Percentiles rank a stretch among this genome's conserved stretches.
Conservation (phyloP, 352 stramenopile genomes). For the Nothophytophthora sp. region DNA sequence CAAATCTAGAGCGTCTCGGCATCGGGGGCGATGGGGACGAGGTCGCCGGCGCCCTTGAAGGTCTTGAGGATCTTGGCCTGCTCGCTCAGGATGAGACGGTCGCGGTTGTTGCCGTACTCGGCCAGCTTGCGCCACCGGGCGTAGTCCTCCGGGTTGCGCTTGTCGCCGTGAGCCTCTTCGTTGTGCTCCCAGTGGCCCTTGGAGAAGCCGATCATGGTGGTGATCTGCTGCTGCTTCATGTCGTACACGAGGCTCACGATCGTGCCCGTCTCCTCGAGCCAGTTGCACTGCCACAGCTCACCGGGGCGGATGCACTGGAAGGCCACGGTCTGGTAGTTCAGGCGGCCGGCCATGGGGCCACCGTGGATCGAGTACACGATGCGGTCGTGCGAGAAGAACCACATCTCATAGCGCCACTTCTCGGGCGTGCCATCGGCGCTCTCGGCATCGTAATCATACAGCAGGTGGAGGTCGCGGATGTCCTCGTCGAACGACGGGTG, state of each 20-base stretch:
- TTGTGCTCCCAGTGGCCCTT: conserved; percentile 37
- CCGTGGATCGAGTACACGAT: conserved; percentile 42
- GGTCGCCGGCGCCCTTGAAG: conserved; percentile 24
- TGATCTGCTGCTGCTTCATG: conserved; percentile 35
- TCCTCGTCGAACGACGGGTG: conserved; percentile 36
- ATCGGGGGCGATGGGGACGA: conserved; percentile 29
- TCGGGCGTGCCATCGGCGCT: conserved; percentile 21
- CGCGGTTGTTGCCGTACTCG: conserved; percentile 27
- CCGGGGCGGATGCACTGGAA: conserved; percentile 37
- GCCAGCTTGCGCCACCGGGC: conserved; percentile 32
- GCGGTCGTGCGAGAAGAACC: conserved; percentile 33
- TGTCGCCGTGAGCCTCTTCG: conserved; percentile 31
- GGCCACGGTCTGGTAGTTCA: conserved; percentile 38
- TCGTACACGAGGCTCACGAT: conserved; percentile 34
- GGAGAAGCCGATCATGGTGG: conserved; percentile 35
- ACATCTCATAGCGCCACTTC: conserved; percentile 42
- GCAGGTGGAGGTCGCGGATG: conserved; percentile 31
- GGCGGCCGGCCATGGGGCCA: conserved; percentile 29
- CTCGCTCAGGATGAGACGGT: conserved; percentile 33
- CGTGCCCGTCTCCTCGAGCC: conserved; percentile 36
- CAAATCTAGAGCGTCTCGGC: conserved; percentile 23
- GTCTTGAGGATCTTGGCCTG: conserved; percentile 36
- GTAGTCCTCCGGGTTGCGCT: conserved; percentile 36
- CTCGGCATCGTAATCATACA: conserved; percentile 36
- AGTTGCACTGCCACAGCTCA: conserved; percentile 39